Evolutionary conservation across 768 basidiomycete species (phyloP), one percentile per base, ranked within the genome.

Genomic region (Boletus edulis): DNA sequence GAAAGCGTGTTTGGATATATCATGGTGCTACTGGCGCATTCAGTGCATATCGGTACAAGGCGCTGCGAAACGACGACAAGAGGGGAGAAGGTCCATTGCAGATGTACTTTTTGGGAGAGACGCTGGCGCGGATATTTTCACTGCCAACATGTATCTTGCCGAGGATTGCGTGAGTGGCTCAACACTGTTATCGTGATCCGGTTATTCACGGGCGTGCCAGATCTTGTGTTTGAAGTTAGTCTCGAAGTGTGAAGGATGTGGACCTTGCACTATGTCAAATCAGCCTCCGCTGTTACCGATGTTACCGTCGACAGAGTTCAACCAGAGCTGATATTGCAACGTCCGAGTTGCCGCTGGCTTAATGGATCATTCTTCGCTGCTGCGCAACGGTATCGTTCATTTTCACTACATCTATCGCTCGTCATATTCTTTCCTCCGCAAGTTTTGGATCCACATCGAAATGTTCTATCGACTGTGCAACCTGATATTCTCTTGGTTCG

Each of bases 81-180:
- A 95, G 94, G 20, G 20, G 20, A 0, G 84, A 94, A 62, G 96
- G 95, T 0, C 96, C 93, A 0, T 65, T 98, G 61, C 89, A 93
- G 65, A 93, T 96, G 72, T 98, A 99, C 75, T 99, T 99, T 99
- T 74, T 97, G 20, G 97, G 97, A 7, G 97, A 99, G 78, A 93
- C 87, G 65, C 87, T 97, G 87, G 84, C 15, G 89, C 89, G 1
- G 92, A 93, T 66, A 94, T 96, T 55, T 95, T 95, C 72, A 94
- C 92, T 5, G 91, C 94, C 24, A 20, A 20, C 20, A 20, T 20
- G 27, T 27, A 27, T 27, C 27, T 27, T 27, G 27, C 27, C 5
- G 27, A 27, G 27, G 7, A 27, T 27, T 8, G 27, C 27, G 27
- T 27, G 27, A 27, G 27, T 27, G 27, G 27, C 7, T 27, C 27